Evolutionary conservation across 2,329 filamentous ascomycete species (phyloP).

Genomic region (Dothistroma septosporum): DNA sequence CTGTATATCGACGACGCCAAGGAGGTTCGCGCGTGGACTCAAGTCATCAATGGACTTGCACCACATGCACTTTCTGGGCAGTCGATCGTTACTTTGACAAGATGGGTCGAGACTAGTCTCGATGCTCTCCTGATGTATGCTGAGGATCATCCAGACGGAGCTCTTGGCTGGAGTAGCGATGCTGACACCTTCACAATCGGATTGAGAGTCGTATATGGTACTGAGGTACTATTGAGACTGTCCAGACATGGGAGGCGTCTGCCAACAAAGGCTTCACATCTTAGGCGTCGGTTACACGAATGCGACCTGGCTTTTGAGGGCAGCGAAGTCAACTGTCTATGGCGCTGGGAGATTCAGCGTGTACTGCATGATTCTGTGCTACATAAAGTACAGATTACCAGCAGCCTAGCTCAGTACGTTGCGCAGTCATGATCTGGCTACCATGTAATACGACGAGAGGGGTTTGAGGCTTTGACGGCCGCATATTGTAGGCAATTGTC

Average conservation of each 20-base stretch:
- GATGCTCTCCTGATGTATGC: constrained; percentile 38
- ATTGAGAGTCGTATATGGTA: constrained; percentile 41
- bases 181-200: constrained; percentile 63
- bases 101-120: constrained; percentile 54
- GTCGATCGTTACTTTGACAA: constrained; percentile 14
- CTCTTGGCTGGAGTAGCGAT: constrained; percentile 65
- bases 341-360: constrained; percentile 35
- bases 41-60: constrained; percentile 42
- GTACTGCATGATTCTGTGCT: constrained; percentile 28
- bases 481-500: no score
- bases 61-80: constrained; percentile 26
- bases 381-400: constrained; percentile 13
- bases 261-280: constrained; percentile 18
- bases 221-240: constrained; percentile 38
- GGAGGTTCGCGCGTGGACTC: constrained; percentile 67
- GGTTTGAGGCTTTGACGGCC: neutral
- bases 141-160: constrained; percentile 52
- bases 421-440: neutral
- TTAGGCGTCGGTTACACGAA: constrained; percentile 30
- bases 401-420: no score
- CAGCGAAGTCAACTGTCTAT: constrained; percentile 35
- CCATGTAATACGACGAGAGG: neutral
- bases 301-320: constrained; percentile 26
- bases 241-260: constrained; percentile 16
- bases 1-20: constrained; percentile 81